These are phyloP conservation scores for Bisporella sp. DNA, from an alignment of 2,329 filamentous ascomycete species.

Conservation along the genomic window DNA sequence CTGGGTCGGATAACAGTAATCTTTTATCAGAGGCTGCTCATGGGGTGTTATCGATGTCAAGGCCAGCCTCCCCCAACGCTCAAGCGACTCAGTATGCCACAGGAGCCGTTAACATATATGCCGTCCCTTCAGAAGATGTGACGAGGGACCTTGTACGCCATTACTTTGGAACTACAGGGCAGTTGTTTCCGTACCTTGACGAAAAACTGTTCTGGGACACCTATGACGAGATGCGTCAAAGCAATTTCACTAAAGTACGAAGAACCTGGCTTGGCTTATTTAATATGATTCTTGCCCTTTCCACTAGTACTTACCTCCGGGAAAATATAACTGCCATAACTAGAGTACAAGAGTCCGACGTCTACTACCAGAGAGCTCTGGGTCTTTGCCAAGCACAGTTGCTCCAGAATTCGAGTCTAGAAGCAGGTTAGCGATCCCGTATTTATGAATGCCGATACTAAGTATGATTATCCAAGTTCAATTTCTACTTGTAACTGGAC, in stretches of 20 bases:
- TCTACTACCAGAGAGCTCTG: slow-evolving; percentile 38
- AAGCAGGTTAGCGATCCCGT: slow-evolving; percentile 28
- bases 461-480: slow-evolving; percentile 32
- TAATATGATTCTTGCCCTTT: slow-evolving; percentile 44
- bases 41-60: slow-evolving; percentile 16
- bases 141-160: slow-evolving; percentile 26
- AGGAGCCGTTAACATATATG: slow-evolving; percentile 22
- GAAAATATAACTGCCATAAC: slow-evolving; percentile 26
- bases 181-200: slow-evolving; percentile 34
- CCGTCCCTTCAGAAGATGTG: slow-evolving; percentile 26
- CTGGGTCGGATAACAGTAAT: slow-evolving; percentile 2
- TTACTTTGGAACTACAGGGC: slow-evolving; percentile 32
- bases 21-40: slow-evolving; percentile 8
- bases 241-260: slow-evolving; percentile 30
- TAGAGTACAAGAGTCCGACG: slow-evolving; percentile 33
- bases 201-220: slow-evolving; percentile 28
- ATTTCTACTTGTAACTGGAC: slow-evolving; percentile 39
- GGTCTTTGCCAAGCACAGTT: slow-evolving; percentile 36
- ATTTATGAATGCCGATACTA: background rate
- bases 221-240: slow-evolving; percentile 27
- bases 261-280: slow-evolving; percentile 44
- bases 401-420: slow-evolving; percentile 35
- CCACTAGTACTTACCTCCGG: slow-evolving; percentile 30
- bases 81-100: background rate
- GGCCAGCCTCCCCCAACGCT: slow-evolving; percentile 15